phyloP scores from a whole-genome alignment of 805 yeast species.

The Nakazawaea populi region DNA sequence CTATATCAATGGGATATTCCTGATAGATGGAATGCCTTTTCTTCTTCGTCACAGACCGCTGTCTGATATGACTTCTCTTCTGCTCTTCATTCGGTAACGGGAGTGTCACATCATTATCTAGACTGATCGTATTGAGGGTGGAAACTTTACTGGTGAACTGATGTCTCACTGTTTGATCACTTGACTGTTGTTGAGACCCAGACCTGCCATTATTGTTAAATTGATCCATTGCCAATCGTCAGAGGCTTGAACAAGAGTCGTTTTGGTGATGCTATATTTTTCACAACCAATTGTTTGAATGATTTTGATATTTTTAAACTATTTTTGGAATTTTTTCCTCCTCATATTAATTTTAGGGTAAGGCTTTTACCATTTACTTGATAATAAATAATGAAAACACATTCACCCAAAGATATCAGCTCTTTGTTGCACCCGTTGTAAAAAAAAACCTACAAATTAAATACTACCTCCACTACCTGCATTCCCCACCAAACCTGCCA shows the following conservation, averaged over 20 bases:
- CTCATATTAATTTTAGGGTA: no score
- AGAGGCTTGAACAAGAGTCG: neutral
- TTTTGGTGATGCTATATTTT: no score
- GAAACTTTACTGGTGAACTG: neutral
- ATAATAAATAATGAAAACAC: no score
- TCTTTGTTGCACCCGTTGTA: neutral
- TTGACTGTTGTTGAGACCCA: slow-evolving; percentile 6
- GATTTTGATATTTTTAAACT: no score
- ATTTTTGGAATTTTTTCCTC: no score
- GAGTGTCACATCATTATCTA: slow-evolving; percentile 5
- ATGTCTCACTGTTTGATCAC: neutral
- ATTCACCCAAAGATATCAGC: no score
- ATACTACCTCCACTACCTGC: slow-evolving; percentile 43
- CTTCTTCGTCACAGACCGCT: slow-evolving; percentile 5
- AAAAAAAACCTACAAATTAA: slow-evolving; percentile 12
- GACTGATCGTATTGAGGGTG: neutral
- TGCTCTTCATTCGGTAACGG: slow-evolving; percentile 6
- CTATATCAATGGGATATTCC: slow-evolving; percentile 1
- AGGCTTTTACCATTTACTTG: no score
- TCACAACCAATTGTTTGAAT: no score
- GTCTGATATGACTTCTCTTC: slow-evolving; percentile 1
- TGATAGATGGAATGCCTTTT: slow-evolving; percentile 7
- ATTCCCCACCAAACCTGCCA: slow-evolving; percentile 63
- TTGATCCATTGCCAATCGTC: neutral
- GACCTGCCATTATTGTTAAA: neutral